phyloP scores from a whole-genome alignment of 352 stramenopile genomes.

The Pythium aphanidermatum region DNA sequence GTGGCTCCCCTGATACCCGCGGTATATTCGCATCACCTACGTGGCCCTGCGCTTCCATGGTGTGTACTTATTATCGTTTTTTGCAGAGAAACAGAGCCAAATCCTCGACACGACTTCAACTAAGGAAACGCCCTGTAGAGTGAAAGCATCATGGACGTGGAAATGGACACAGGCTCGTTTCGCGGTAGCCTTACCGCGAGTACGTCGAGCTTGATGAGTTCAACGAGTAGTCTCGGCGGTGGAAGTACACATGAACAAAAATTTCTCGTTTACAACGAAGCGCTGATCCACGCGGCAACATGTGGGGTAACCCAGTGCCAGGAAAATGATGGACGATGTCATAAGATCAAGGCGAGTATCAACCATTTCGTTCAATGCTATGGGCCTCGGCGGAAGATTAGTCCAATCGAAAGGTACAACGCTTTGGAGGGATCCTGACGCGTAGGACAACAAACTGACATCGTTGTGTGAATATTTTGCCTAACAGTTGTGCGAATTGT shows the following conservation, averaged over 20 bases:
- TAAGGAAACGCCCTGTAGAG: no score
- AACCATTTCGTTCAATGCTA: constrained; percentile 87
- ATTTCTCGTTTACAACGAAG: constrained; percentile 83
- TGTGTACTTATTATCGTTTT: no score
- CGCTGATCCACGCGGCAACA: constrained; percentile 61
- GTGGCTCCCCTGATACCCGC: no score
- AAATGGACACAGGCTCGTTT: constrained; percentile 16
- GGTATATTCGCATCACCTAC: no score
- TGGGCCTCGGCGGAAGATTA: constrained; percentile 53
- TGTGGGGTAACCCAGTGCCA: constrained; percentile 55
- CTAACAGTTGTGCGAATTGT: constrained; percentile 64
- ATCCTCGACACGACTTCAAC: no score
- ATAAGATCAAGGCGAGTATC: constrained; percentile 87
- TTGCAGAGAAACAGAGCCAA: no score
- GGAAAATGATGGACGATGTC: constrained; percentile 56
- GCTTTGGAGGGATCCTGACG: constrained; percentile 2
- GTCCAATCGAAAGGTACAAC: constrained; percentile 71
- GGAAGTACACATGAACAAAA: constrained; percentile 57
- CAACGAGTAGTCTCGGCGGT: neutral
- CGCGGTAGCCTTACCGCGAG: constrained; percentile 6
- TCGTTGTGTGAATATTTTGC: neutral
- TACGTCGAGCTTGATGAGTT: neutral
- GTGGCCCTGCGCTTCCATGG: no score
- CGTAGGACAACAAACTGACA: no score
- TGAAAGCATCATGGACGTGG: constrained; percentile 26